These are phyloP conservation scores for Colletotrichum shisoi DNA, from an alignment of 2,329 filamentous ascomycete genomes.

Conservation along the genomic window DNA sequence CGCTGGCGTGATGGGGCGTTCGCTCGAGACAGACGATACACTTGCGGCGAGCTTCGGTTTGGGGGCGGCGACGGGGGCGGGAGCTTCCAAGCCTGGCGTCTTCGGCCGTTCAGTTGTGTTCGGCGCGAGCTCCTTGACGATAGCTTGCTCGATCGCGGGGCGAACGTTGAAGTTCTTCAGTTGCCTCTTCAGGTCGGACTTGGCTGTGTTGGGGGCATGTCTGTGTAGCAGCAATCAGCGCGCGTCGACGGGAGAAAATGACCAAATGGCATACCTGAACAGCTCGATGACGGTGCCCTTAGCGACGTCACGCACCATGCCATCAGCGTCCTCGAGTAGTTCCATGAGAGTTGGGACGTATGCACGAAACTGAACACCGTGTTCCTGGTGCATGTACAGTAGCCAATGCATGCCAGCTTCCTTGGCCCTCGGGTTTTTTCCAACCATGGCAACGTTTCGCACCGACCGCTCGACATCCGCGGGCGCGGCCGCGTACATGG, in stretches of 20 bases:
- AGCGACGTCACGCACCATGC: slow-evolving; percentile 83
- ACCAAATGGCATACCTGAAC: slow-evolving; percentile 68
- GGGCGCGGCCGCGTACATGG: slow-evolving; percentile 75
- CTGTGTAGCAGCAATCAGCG: slow-evolving; percentile 81
- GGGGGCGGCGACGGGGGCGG: slow-evolving; percentile 53
- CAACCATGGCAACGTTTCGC: slow-evolving; percentile 77
- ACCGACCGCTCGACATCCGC: slow-evolving; percentile 81
- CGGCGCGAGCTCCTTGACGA: slow-evolving; percentile 76
- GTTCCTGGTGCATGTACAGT: slow-evolving; percentile 81
- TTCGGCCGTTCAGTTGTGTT: slow-evolving; percentile 52
- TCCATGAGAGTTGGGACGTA: slow-evolving; percentile 87
- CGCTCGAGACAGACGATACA: slow-evolving; percentile 57
- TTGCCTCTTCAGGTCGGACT: slow-evolving; percentile 87
- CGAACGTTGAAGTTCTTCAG: slow-evolving; percentile 84
- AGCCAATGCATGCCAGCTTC: slow-evolving; percentile 88
- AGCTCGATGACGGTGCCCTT: slow-evolving; percentile 86
- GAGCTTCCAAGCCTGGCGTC: slow-evolving; percentile 49
- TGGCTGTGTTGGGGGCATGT: slow-evolving; percentile 80
- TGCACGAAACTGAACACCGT: slow-evolving; percentile 78
- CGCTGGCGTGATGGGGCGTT: slow-evolving; percentile 67
- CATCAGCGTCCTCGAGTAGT: slow-evolving; percentile 88
- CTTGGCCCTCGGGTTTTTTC: slow-evolving; percentile 84
- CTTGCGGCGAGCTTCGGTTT: slow-evolving; percentile 60
- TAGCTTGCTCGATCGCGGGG: slow-evolving; percentile 82
- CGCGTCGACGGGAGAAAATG: slow-evolving; percentile 62